phyloP scores from a whole-genome alignment of 257 asterid species.

The Craterostigma plantagineum region DNA sequence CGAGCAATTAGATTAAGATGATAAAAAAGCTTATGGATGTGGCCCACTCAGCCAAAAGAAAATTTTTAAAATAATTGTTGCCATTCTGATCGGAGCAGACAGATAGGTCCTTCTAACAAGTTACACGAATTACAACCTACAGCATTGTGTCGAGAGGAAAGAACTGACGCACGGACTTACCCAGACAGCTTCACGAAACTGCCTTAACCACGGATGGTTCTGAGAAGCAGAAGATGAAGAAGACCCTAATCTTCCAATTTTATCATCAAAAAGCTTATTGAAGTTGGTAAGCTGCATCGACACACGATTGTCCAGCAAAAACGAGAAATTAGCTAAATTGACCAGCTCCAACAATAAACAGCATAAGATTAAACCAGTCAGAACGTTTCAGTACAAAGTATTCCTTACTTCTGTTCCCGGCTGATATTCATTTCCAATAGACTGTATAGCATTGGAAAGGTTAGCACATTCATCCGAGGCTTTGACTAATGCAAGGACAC shows the following conservation, averaged over 20 bases:
- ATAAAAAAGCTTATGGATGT: background rate
- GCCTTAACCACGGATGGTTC: conserved; percentile 39
- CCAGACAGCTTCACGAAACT: conserved; percentile 85
- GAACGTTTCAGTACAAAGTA: conserved; percentile 8
- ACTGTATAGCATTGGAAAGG: conserved; percentile 50
- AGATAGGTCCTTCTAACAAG: too few relatives aligned
- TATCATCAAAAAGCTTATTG: conserved; percentile 47
- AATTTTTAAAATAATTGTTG: too few relatives aligned
- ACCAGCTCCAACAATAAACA: conserved; percentile 8
- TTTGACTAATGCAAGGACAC: conserved; percentile 31
- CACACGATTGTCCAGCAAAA: conserved; percentile 8
- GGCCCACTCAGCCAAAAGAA: background rate
- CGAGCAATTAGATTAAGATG: too few relatives aligned
- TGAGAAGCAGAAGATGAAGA: conserved; percentile 25
- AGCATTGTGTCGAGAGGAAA: too few relatives aligned
- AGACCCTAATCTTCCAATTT: conserved; percentile 31
- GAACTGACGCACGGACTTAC: conserved; percentile 14
- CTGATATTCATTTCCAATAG: conserved; percentile 38
- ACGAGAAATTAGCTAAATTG: background rate
- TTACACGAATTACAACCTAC: too few relatives aligned
- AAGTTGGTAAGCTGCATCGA: conserved; percentile 52
- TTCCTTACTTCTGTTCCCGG: conserved; percentile 39
- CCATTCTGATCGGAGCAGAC: too few relatives aligned
- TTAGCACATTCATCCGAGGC: conserved; percentile 53
- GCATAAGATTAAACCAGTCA: conserved; percentile 1